Evolutionary conservation across 192 early-diverging fungal species (phyloP), one percentile per base, ranked within the genome.

Genomic region (Backusella parvicylindrica): DNA sequence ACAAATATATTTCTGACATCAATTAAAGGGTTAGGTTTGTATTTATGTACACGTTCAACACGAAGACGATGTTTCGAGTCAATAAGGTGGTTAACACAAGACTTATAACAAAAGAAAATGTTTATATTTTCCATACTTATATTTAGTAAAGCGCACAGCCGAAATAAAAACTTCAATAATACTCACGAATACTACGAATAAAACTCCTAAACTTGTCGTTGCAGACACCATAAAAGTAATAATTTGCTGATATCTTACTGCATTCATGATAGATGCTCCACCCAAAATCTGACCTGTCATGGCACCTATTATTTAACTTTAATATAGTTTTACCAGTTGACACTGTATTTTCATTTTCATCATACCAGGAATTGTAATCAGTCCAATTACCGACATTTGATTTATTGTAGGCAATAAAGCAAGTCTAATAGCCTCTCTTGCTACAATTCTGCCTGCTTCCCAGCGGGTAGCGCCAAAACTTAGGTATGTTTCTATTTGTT

Each of bases 221-320:
- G 93, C 90, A 16, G 90, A 89, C 30, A 97, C 92, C 91, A 97
- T 89, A 76, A 94, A 95, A 82, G 92, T 89, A 67, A 95, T 92
- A 68, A 97, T 92, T 73, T 92, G 90, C 77, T 95, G 94, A 73
- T 93, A 95, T 71, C 87, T 80, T 13, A 89, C 90, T 0, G 95
- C 94, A 68, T 93, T 87, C 70, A 90, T 86, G 30, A 95, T 90
- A 23, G 90, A 82, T 0, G 92, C 91, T 43, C 94, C 95, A 26
- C 91, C 91, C 50, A 97, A 86, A 60, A 95, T 88, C 75, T 95
- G 94, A 50, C 95, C 95, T 0, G 92, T 93, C 95, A 96, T 94
- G 8, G 53, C 53, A 11, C 53, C 53, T 60, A 21, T 47, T 47
- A 18, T 47, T 47, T 47, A 41, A 0, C 40, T 47, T 47, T 47